A percentile compares a stretch with the other conserved stretches of the same genome.
Conservation (phyloP, 805 yeast species). For the Kazachstania africana region DNA sequence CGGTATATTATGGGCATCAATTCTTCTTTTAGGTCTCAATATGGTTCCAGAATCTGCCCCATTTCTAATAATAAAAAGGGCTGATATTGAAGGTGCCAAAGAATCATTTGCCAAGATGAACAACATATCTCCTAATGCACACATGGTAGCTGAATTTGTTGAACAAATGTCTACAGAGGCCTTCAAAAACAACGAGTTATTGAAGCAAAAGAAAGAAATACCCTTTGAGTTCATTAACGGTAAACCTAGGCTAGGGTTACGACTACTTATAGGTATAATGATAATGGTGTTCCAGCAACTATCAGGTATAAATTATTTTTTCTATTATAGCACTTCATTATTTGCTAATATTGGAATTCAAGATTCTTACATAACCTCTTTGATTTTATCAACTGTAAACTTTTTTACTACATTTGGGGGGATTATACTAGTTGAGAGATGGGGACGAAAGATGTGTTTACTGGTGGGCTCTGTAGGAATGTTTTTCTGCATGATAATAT, state of each 20-base stretch:
- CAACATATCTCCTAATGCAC: slow-evolving; percentile 21
- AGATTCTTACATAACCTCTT: slow-evolving; percentile 50
- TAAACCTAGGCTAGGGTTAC: slow-evolving; percentile 38
- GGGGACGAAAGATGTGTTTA: slow-evolving; percentile 44
- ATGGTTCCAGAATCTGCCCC: slow-evolving; percentile 62
- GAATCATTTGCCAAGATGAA: slow-evolving; percentile 42
- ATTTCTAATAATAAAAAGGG: slow-evolving; percentile 37
- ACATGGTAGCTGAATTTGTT: slow-evolving; percentile 18
- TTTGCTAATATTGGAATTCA: slow-evolving; percentile 46
- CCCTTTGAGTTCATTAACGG: slow-evolving; percentile 44
- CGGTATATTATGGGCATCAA: slow-evolving; percentile 32
- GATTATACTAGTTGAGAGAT: slow-evolving; percentile 38
- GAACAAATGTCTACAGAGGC: slow-evolving; percentile 54
- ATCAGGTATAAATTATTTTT: slow-evolving; percentile 54
- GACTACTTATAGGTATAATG: slow-evolving; percentile 46
- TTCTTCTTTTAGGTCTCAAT: slow-evolving; percentile 42
- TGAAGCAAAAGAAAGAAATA: slow-evolving; percentile 30
- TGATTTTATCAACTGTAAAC: slow-evolving; percentile 45
- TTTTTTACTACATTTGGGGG: slow-evolving; percentile 44
- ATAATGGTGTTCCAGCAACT: slow-evolving; percentile 53
- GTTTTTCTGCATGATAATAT: slow-evolving; percentile 46
- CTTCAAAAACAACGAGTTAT: slow-evolving; percentile 50
- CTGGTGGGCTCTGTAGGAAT: slow-evolving; percentile 41
- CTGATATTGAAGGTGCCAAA: slow-evolving; percentile 40
- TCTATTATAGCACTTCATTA: slow-evolving; percentile 54